Evolutionary conservation across 2,329 filamentous ascomycete species (phyloP).

Genomic region (Ascochyta clinopodiicola): DNA sequence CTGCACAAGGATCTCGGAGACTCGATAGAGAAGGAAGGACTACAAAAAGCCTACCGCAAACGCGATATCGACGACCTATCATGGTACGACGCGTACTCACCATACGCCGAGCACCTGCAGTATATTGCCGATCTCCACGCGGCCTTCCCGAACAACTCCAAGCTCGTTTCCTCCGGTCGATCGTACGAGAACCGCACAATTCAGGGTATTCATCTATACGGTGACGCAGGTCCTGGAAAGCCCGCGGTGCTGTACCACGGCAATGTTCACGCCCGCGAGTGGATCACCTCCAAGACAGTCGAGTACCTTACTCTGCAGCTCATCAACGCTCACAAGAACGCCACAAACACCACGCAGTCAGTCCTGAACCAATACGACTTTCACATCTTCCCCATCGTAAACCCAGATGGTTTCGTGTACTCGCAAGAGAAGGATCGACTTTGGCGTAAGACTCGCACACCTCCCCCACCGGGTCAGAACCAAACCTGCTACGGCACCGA

Average conservation of each 20-base stretch:
- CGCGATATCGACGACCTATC: conserved; percentile 17
- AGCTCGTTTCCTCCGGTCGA: conserved; percentile 27
- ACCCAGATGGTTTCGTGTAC: conserved; percentile 42
- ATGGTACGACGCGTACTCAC: conserved; percentile 33
- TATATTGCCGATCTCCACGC: conserved; percentile 29
- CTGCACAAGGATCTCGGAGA: conserved; percentile 54
- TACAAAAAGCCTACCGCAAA: conserved; percentile 49
- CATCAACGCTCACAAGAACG: conserved; percentile 26
- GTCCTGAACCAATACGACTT: conserved; percentile 32
- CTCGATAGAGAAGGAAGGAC: conserved; percentile 48
- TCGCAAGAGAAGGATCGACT: conserved; percentile 43
- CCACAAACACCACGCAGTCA: conserved; percentile 33
- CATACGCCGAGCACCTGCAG: conserved; percentile 28
- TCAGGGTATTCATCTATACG: conserved; percentile 33
- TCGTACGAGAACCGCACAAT: conserved; percentile 32
- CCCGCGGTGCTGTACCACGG: conserved; percentile 47
- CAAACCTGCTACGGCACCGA: conserved; percentile 42
- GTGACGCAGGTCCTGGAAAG: conserved; percentile 32
- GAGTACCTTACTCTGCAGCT: conserved; percentile 33
- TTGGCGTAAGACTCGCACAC: conserved; percentile 45
- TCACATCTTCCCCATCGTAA: conserved; percentile 33
- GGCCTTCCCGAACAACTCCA: conserved; percentile 27
- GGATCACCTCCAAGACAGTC: conserved; percentile 53
- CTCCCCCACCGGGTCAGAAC: conserved; percentile 32
- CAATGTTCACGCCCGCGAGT: conserved; percentile 25